phyloP scores from a whole-genome alignment of 176 grass and related monocot species.

The Zoysia pacifica region DNA sequence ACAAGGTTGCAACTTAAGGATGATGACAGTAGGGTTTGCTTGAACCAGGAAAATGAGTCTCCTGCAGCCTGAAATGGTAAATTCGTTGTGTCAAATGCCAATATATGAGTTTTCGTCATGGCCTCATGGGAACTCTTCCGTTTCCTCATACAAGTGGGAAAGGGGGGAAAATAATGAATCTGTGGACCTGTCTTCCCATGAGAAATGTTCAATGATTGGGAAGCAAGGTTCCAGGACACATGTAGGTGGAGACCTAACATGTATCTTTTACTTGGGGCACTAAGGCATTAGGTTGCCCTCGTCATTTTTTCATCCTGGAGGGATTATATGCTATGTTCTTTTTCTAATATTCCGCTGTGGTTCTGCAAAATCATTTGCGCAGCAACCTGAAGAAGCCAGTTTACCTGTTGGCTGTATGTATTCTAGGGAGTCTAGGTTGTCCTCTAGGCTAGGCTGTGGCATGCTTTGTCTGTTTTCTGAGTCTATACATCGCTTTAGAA shows the following conservation, averaged over 20 bases:
- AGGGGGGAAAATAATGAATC: conserved; percentile 10
- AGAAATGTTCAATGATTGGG: conserved; percentile 72
- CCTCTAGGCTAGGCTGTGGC: conserved; percentile 13
- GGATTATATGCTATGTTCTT: conserved; percentile 20
- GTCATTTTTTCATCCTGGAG: conserved; percentile 45
- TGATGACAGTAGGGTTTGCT: conserved; percentile 6
- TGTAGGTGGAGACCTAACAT: conserved; percentile 12
- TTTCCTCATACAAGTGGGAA: conserved; percentile 11
- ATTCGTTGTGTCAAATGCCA: background rate
- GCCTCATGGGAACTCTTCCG: conserved; percentile 17
- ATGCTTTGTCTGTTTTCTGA: background rate
- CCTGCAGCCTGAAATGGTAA: conserved; percentile 30
- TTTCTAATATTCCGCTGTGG: conserved; percentile 17
- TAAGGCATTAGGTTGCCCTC: conserved; percentile 1
- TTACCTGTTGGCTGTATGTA: conserved; percentile 10
- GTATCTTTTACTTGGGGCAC: conserved; percentile 6
- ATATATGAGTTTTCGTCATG: conserved; percentile 14
- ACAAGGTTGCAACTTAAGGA: conserved; percentile 15
- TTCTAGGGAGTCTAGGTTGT: conserved; percentile 3
- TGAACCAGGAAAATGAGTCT: conserved; percentile 5
- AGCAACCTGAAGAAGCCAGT: conserved; percentile 26
- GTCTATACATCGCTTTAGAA: conserved; percentile 17
- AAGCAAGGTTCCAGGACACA: conserved; percentile 18
- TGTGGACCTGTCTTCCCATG: conserved; percentile 45
- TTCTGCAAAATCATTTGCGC: background rate